Base-by-base conservation (phyloP, 257 asterid genomes). In the Solanum bulbocastanum region DNA sequence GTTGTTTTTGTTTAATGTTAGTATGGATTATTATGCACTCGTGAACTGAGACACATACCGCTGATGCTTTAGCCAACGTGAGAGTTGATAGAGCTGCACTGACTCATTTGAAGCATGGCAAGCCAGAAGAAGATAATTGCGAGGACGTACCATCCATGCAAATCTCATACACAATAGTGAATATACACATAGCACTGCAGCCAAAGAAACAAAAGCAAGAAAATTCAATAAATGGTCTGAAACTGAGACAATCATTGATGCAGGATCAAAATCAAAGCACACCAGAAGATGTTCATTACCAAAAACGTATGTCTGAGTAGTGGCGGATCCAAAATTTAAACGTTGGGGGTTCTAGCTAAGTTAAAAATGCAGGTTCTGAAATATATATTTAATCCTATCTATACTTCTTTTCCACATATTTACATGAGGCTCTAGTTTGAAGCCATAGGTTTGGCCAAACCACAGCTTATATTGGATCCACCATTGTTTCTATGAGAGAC, bases 61-160 rank as follows among this genome's bases (percentile, higher is more conserved):
- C 3, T 81, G 85, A 81, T 81, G 85, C 85, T 49, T 46, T 49
- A 81, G 68, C 85, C 85, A 81, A 81, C 85, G 85, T 6, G 69
- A 49, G n/a, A 81, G 69, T 49, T 81, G 85, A 81, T 81, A 81
- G 68, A 81, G 85, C 20, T 81, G 85, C 66, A 81, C 85, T 30
- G 69, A 81, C 30, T 81, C 85, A 81, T 81, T 81, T 46, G 85
- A 81, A 81, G 66, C 85, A 81, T 81, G 85, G 42, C 85, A 81
- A 49, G 20, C 69, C 12, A 81, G 69, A 81, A 81, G 85, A 52
- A 81, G 42, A 81, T 81, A 37, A 49, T 81, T 81, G 42, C 85
- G 85, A 81, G 85, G 85, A 16, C 20, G 42, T 15, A 81, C 85
- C 85, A 81, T 81, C 69, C 85, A 81, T 49, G 85, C 66, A 30